Conservation (phyloP, 768 basidiomycete species). For the Podaxis sp. region DNA sequence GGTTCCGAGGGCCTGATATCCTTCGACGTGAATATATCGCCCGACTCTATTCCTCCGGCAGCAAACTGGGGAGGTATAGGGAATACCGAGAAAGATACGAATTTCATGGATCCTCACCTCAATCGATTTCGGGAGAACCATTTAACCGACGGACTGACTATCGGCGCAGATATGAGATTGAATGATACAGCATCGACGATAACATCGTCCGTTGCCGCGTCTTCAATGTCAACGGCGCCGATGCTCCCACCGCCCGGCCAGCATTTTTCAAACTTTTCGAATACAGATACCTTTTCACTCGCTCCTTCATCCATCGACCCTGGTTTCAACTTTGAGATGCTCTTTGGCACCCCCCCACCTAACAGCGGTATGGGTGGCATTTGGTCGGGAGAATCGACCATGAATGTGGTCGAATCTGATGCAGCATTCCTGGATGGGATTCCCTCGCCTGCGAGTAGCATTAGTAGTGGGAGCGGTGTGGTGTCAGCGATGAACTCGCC, state of each 20-base stretch:
- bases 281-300: too few relatives aligned
- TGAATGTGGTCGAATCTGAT: background rate
- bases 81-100: background rate
- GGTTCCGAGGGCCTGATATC: too few relatives aligned
- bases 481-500: background rate
- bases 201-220: background rate
- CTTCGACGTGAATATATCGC: constrained; percentile 15
- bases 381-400: background rate
- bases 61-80: constrained; percentile 37
- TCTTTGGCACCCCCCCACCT: too few relatives aligned
- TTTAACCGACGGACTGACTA: background rate
- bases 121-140: background rate
- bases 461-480: background rate
- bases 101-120: background rate
- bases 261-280: too few relatives aligned
- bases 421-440: background rate
- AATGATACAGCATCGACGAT: background rate
- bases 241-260: background rate
- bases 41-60: constrained; percentile 25
- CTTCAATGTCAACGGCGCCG: background rate
- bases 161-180: background rate
- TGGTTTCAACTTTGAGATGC: too few relatives aligned
- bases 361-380: background rate
- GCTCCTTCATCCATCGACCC: too few relatives aligned
- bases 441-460: background rate